Evolutionary conservation across 1,139 yeast species (phyloP).

Genomic region (Candida gigantensis): DNA sequence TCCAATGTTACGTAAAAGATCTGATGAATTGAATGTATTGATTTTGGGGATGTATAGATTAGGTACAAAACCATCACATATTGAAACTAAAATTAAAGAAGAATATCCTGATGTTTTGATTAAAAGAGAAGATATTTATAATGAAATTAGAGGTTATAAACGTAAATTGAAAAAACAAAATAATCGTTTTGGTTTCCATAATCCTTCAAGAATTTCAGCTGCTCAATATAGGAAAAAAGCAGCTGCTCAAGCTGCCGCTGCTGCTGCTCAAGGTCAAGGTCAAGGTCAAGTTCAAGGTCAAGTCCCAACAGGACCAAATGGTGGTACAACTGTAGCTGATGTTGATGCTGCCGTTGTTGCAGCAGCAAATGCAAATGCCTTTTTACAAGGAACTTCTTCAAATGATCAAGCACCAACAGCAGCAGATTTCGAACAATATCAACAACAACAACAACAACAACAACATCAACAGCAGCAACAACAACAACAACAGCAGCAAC

Average conservation of each 20-base stretch:
- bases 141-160: slow-evolving; percentile 60
- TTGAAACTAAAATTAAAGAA: slow-evolving; percentile 53
- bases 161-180: slow-evolving; percentile 50
- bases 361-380: slow-evolving; percentile 31
- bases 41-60: slow-evolving; percentile 55
- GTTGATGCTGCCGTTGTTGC: slow-evolving; percentile 18
- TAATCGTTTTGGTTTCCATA: slow-evolving; percentile 21
- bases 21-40: slow-evolving; percentile 53
- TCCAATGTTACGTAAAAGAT: slow-evolving; percentile 58
- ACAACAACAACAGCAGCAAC: slow-evolving; percentile 23
- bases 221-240: slow-evolving; percentile 16
- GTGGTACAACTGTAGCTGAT: slow-evolving; percentile 20
- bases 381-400: slow-evolving; percentile 33
- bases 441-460: slow-evolving; percentile 10
- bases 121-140: slow-evolving; percentile 59
- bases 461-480: slow-evolving; percentile 10
- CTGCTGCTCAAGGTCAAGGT: slow-evolving; percentile 14
- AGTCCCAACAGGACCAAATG: slow-evolving; percentile 18
- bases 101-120: slow-evolving; percentile 57
- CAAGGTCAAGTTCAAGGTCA: no score
- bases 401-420: slow-evolving; percentile 13
- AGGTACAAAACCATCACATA: slow-evolving; percentile 60
- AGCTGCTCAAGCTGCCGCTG: slow-evolving; percentile 15
- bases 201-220: slow-evolving; percentile 22
- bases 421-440: slow-evolving; percentile 7